Evolutionary conservation across 306 rosid genomes (phyloP).

Genomic region (Chamaecrista fasciculata): DNA sequence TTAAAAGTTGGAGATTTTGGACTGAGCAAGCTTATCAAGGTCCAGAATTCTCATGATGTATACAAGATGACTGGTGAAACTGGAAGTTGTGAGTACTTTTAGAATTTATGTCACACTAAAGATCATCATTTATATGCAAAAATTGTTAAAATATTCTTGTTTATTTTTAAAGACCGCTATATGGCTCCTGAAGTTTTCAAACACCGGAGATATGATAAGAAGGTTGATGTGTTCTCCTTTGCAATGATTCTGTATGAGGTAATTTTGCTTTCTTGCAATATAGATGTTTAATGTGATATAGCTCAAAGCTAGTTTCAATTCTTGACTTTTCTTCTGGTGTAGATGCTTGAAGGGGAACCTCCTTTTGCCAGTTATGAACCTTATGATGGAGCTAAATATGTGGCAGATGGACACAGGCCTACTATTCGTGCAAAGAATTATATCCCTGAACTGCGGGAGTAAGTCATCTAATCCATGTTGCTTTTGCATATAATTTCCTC

Average conservation of each 20-base stretch:
- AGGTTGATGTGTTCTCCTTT: conserved; percentile 93
- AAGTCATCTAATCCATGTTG: conserved; percentile 34
- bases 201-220: conserved; percentile 85
- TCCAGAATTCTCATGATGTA: conserved; percentile 84
- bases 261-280: conserved; percentile 28
- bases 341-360: conserved; percentile 96
- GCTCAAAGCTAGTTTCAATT: conserved; percentile 27
- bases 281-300: conserved; percentile 4
- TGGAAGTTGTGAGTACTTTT: conserved; percentile 87
- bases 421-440: conserved; percentile 58
- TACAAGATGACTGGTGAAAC: conserved; percentile 99
- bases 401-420: conserved; percentile 88
- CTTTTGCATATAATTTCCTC: not conserved
- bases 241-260: conserved; percentile 96
- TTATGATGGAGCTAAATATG: conserved; percentile 82
- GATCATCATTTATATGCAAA: not conserved
- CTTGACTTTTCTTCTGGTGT: conserved; percentile 36
- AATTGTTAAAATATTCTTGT: not conserved
- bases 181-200: conserved; percentile 97
- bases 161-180: conserved; percentile 89
- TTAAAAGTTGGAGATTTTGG: conserved; percentile 98
- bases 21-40: conserved; percentile 94
- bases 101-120: conserved; percentile 11
- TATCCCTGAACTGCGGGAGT: conserved; percentile 67
- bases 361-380: conserved; percentile 79